These are phyloP conservation scores for Coemansia sp. DNA, from an alignment of 192 early-diverging fungal genomes.

Conservation along the genomic window DNA sequence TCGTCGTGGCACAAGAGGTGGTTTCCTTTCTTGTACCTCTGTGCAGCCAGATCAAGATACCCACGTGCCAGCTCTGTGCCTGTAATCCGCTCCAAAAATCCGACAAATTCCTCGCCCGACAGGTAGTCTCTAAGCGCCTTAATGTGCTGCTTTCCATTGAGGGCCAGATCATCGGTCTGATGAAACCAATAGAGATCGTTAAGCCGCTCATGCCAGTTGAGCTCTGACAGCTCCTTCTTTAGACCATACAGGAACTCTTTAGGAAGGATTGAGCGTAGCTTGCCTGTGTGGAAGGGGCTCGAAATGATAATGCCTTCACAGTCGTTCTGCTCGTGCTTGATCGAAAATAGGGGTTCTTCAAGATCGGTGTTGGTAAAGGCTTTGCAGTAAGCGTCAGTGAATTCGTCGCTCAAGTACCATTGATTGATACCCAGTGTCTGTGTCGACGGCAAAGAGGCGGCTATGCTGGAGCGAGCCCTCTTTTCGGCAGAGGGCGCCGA, in stretches of 20 bases:
- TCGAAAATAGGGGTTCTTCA: background rate
- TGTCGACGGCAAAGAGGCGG: too few species aligned
- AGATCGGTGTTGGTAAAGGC: constrained; percentile 19
- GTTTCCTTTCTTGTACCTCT: constrained; percentile 60
- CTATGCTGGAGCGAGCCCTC: constrained; percentile 13
- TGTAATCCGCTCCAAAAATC: constrained; percentile 59
- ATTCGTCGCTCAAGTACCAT: constrained; percentile 25
- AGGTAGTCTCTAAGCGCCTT: constrained; percentile 56
- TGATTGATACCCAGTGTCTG: constrained; percentile 12
- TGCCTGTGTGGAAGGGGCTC: constrained; percentile 34
- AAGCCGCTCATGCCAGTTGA: constrained; percentile 50
- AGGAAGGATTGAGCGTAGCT: constrained; percentile 18
- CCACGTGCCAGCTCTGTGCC: constrained; percentile 60
- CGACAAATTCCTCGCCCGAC: constrained; percentile 60
- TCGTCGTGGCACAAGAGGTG: constrained; percentile 74
- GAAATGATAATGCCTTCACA: constrained; percentile 19
- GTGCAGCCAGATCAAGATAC: constrained; percentile 64
- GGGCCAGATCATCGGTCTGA: constrained; percentile 62
- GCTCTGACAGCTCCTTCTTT: constrained; percentile 15
- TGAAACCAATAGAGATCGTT: constrained; percentile 73
- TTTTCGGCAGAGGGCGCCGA: constrained; percentile 16
- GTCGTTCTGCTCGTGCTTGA: background rate
- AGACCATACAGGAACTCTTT: constrained; percentile 19
- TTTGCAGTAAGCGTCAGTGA: constrained; percentile 11
- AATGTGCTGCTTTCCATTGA: constrained; percentile 39